Evolutionary conservation across 2,329 filamentous ascomycete genomes (phyloP).

Genomic region (Bipolaris sorokiniana): DNA sequence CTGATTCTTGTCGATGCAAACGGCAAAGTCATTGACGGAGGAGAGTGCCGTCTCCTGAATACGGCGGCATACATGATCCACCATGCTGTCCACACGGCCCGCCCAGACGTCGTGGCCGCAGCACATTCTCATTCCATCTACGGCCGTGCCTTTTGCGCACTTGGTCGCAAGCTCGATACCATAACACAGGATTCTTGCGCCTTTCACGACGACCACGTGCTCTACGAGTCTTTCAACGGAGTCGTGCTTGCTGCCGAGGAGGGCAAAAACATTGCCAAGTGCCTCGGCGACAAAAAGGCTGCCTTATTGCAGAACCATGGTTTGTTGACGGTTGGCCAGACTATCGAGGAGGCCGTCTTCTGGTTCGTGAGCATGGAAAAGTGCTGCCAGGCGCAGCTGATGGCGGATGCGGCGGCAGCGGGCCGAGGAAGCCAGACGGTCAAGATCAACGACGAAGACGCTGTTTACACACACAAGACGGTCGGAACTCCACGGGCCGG

Average conservation of each 20-base stretch:
- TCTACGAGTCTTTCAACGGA: slow-evolving; percentile 61
- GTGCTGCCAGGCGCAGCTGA: slow-evolving; percentile 60
- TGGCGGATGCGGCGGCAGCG: slow-evolving; percentile 62
- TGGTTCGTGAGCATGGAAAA: slow-evolving; percentile 63
- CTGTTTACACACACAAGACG: slow-evolving; percentile 69
- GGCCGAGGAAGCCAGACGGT: slow-evolving; percentile 69
- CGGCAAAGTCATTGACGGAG: slow-evolving; percentile 69
- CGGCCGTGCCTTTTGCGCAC: slow-evolving; percentile 66
- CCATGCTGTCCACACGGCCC: slow-evolving; percentile 63
- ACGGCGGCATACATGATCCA: slow-evolving; percentile 65
- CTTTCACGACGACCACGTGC: slow-evolving; percentile 60
- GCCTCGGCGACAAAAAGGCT: slow-evolving; percentile 58
- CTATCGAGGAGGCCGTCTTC: slow-evolving; percentile 59
- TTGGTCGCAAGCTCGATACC: slow-evolving; percentile 65
- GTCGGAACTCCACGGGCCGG: slow-evolving; percentile 65
- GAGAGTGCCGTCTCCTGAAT: slow-evolving; percentile 49
- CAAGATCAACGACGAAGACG: slow-evolving; percentile 72
- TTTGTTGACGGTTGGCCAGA: slow-evolving; percentile 57
- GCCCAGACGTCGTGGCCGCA: slow-evolving; percentile 64
- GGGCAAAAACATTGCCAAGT: slow-evolving; percentile 58
- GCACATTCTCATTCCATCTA: slow-evolving; percentile 65
- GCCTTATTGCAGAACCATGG: slow-evolving; percentile 63
- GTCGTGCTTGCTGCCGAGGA: slow-evolving; percentile 61
- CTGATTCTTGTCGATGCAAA: slow-evolving; percentile 69
- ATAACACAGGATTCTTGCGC: slow-evolving; percentile 64